Percentiles rank a stretch among this genome's conserved stretches.
phyloP scores from a whole-genome alignment of 2,329 filamentous ascomycete genomes.

The Penicillium hesseltinei region DNA sequence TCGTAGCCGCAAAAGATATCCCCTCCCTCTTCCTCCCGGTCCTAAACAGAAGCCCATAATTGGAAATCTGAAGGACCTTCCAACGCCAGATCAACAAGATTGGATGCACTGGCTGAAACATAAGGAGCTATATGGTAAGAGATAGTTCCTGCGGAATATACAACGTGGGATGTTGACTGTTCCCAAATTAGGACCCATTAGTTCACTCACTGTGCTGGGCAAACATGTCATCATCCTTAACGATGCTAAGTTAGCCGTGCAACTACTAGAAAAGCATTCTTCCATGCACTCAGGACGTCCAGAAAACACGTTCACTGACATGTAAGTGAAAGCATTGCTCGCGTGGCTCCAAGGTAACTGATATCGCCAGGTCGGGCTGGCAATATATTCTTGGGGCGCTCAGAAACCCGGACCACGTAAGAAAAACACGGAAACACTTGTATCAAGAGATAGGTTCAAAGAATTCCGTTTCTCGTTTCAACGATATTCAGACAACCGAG shows the following conservation, averaged over 20 bases:
- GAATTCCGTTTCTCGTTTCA: slow-evolving; percentile 38
- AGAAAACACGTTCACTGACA: slow-evolving; percentile 30
- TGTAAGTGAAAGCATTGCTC: slow-evolving; percentile 25
- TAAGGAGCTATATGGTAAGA: slow-evolving; percentile 38
- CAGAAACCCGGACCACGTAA: slow-evolving; percentile 38
- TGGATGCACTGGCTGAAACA: slow-evolving; percentile 43
- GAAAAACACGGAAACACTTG: slow-evolving; percentile 47
- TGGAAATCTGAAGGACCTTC: slow-evolving; percentile 52
- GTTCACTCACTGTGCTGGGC: slow-evolving; percentile 35
- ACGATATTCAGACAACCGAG: slow-evolving; percentile 45
- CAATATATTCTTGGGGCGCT: slow-evolving; percentile 35
- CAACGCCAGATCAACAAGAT: slow-evolving; percentile 36
- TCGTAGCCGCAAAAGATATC: neutral
- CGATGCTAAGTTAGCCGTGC: slow-evolving; percentile 26
- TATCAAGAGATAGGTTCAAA: slow-evolving; percentile 48
- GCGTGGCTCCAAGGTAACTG: neutral
- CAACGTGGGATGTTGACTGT: neutral
- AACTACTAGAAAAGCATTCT: slow-evolving; percentile 34
- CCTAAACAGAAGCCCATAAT: slow-evolving; percentile 48
- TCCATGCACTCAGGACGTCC: slow-evolving; percentile 28
- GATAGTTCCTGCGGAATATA: neutral
- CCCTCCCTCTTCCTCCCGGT: slow-evolving; percentile 46
- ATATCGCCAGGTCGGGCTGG: slow-evolving; percentile 34
- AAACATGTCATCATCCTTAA: slow-evolving; percentile 35
- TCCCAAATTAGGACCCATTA: slow-evolving; percentile 29